A percentile compares a stretch with the other conserved stretches of the same genome.
phyloP scores from a whole-genome alignment of 2,329 filamentous ascomycete genomes.

The Exophiala dermatitidis region DNA sequence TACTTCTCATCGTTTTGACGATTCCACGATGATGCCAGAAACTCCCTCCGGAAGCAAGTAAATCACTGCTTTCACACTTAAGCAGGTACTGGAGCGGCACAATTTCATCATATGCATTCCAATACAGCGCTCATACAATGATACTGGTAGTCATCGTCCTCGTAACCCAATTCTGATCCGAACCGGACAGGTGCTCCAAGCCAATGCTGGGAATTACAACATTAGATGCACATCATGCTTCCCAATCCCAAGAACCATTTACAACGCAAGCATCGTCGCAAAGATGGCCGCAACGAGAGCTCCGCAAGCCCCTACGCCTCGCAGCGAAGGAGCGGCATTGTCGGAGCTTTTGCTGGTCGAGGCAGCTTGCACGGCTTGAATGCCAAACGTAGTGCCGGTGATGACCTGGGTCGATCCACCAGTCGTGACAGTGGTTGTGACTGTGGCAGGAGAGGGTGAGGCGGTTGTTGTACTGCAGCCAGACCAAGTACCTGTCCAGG shows the following conservation, averaged over 20 bases:
- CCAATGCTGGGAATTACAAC: conserved; percentile 10
- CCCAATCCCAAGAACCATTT: neutral
- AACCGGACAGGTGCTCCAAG: neutral
- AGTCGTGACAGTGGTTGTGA: conserved; percentile 25
- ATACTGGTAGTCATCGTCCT: conserved; percentile 6
- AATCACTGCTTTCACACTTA: no score
- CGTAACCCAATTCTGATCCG: neutral
- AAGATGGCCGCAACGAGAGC: conserved; percentile 24
- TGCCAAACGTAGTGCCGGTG: conserved; percentile 28
- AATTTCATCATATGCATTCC: neutral
- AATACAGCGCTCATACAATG: conserved; percentile 5
- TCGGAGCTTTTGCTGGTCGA: conserved; percentile 15
- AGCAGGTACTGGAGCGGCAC: no score
- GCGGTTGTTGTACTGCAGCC: conserved; percentile 26
- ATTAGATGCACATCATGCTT: neutral
- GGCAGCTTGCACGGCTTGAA: conserved; percentile 22
- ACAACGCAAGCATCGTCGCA: conserved; percentile 25
- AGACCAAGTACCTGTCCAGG: conserved; percentile 27
- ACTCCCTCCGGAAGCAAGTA: no score
- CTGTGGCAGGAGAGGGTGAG: conserved; percentile 23
- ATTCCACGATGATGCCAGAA: no score
- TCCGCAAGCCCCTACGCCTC: conserved; percentile 20
- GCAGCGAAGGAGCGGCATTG: conserved; percentile 17
- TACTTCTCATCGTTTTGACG: no score
- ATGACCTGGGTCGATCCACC: conserved; percentile 23